Evolutionary conservation across 2,329 filamentous ascomycete species (phyloP), one percentile per base, ranked within the genome.

Genomic region (Tolypocladium guangdongense): DNA sequence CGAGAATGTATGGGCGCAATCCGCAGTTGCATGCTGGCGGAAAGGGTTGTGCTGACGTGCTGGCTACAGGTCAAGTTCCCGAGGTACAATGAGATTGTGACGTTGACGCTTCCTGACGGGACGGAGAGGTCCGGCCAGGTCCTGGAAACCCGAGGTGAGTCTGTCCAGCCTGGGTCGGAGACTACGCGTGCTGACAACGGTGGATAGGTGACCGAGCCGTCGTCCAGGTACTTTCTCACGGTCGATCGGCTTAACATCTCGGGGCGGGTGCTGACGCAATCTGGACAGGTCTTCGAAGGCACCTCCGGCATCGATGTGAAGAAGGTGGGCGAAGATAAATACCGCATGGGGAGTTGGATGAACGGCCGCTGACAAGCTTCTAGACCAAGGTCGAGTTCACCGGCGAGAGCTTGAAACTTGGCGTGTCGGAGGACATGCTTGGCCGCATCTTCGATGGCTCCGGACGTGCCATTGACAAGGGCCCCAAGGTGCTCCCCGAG

Each of bases 371-470:
- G 58, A 71, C 59, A 48, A 36, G 39, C 47, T 7, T 43, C 61
- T 66, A 93, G 91, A 96, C 92, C 53, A 95, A 87, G 80, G 92
- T 99, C 71, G 89, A 99, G 71, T 97, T 99, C 73, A 95, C 88
- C 35, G 93, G 93, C 56, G 83, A 96, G 76, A 97, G 89, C 77
- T 78, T 99, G 77, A 97, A 97, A 82, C 87, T 99, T 52, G 93
- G 93, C 73, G 93, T 99, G 56, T 97, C 93, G 51, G 95, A 99
- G 76, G 93, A 99, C 78, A 99, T 99, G 93, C 76, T 99, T 74
- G 93, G 93, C 61, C 92, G 95, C 77, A 90, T 97, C 72, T 99
- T 99, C 69, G 91, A 99, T 77, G 93, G 93, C 66, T 97, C 93
- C 56, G 93, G 93, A 68, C 87, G 92, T 72, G 88, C 95, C 63